phyloP scores from a whole-genome alignment of 306 rosid species.

The Quercus mongolica region DNA sequence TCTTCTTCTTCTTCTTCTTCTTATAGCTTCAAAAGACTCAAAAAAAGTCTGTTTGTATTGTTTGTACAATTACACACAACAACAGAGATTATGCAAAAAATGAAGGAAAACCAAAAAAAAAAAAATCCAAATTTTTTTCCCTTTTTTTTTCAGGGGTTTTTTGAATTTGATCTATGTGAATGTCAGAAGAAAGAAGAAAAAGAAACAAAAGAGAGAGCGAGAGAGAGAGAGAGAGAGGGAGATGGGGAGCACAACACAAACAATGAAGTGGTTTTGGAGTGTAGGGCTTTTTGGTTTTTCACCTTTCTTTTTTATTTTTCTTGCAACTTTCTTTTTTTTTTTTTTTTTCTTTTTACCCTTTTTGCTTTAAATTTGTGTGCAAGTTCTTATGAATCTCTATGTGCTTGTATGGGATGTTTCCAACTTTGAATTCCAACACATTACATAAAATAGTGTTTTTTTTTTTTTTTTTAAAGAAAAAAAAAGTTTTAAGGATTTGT shows the following conservation, averaged over 20 bases:
- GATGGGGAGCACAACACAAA: constrained; percentile 6
- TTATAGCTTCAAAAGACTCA: too few species aligned
- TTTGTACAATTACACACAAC: background rate
- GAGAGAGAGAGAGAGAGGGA: background rate
- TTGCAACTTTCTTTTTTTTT: background rate
- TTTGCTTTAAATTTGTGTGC: background rate
- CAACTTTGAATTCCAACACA: background rate
- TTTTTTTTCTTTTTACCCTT: background rate
- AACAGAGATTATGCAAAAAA: constrained; percentile 11
- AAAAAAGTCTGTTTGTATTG: background rate
- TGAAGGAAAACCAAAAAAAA: background rate
- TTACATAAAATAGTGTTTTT: too few species aligned
- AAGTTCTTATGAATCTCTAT: background rate
- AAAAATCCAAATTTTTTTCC: background rate
- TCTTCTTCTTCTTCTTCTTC: too few species aligned
- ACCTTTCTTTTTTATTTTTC: background rate
- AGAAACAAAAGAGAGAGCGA: background rate
- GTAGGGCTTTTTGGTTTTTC: constrained; percentile 34
- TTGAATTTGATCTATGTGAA: constrained; percentile 49
- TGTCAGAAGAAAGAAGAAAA: constrained; percentile 1
- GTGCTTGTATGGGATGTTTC: background rate
- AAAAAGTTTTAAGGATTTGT: too few species aligned
- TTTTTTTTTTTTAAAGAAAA: too few species aligned
- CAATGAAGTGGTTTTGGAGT: constrained; percentile 32
- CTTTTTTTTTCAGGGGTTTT: constrained; percentile 24